Evolutionary conservation across 1,284 basidiomycete species (phyloP).

Genomic region (Wolfiporia cocos): DNA sequence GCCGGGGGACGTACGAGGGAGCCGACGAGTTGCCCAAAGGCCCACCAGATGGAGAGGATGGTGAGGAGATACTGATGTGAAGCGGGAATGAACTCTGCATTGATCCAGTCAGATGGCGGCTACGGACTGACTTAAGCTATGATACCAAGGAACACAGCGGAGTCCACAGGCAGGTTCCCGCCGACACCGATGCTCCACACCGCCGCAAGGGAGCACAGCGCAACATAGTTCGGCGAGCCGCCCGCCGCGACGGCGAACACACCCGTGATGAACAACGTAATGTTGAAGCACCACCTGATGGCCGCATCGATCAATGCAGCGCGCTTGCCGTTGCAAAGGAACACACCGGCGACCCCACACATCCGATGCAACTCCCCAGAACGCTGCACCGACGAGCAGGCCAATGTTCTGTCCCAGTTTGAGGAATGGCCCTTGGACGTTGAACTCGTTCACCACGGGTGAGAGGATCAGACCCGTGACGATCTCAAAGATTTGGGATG

Average conservation of each 20-base stretch:
- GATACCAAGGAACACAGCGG: constrained; percentile 70
- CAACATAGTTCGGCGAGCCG: constrained; percentile 45
- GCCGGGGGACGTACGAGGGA: constrained; percentile 38
- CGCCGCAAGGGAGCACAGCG: constrained; percentile 48
- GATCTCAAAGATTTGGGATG: constrained; percentile 7
- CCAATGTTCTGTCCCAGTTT: constrained; percentile 54
- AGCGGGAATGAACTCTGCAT: constrained; percentile 49
- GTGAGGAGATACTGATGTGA: constrained; percentile 61
- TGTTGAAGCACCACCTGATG: constrained; percentile 63
- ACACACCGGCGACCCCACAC: constrained; percentile 52
- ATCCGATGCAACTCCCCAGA: constrained; percentile 56
- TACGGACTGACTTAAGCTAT: constrained; percentile 3
- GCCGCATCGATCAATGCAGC: not conserved
- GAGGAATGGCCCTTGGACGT: constrained; percentile 44
- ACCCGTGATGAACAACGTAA: constrained; percentile 66
- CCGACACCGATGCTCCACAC: constrained; percentile 62
- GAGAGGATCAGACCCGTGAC: constrained; percentile 45
- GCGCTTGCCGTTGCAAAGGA: not conserved
- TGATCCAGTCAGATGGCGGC: too few relatives aligned
- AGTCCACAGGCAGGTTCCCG: constrained; percentile 75
- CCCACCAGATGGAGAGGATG: constrained; percentile 62
- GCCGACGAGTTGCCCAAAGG: constrained; percentile 52
- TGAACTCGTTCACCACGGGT: constrained; percentile 51
- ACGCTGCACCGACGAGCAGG: constrained; percentile 58
- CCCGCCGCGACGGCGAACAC: constrained; percentile 61